These are phyloP conservation scores for Colletotrichum liriopes DNA, from an alignment of 2,329 filamentous ascomycete species.

Conservation along the genomic window DNA sequence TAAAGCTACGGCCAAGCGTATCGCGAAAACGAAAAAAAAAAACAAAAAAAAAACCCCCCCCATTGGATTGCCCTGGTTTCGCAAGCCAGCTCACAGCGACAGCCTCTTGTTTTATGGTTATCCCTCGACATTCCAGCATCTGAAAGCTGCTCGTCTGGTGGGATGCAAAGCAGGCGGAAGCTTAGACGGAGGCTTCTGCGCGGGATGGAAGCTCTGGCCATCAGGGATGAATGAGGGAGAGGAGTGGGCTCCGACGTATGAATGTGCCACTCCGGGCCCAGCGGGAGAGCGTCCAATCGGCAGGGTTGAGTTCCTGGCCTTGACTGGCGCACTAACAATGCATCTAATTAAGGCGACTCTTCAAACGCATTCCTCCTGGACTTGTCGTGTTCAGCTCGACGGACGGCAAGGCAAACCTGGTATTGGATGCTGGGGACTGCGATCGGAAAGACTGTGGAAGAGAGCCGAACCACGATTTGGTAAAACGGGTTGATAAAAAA, in stretches of 20 bases:
- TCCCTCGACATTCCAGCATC: background rate
- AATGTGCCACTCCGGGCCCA: slow-evolving; percentile 1
- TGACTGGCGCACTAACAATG: slow-evolving; percentile 1
- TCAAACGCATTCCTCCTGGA: background rate
- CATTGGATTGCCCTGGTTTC: background rate
- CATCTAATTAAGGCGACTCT: slow-evolving; percentile 13
- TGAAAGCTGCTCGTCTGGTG: background rate
- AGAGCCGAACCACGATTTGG: too few species aligned
- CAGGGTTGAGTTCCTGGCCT: slow-evolving; percentile 6
- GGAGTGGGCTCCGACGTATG: background rate
- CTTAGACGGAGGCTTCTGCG: background rate
- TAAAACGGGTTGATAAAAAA: too few species aligned
- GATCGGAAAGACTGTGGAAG: background rate
- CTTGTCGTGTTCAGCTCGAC: background rate
- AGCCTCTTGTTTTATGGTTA: background rate
- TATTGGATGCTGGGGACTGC: background rate
- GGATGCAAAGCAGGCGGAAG: background rate
- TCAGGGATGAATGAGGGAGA: background rate
- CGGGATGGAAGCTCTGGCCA: background rate
- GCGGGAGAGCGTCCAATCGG: slow-evolving; percentile 6
- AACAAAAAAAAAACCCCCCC: too few species aligned
- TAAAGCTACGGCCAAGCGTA: background rate
- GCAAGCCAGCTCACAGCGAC: background rate
- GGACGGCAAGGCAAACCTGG: background rate
- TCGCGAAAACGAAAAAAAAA: too few species aligned